Evolutionary conservation across 2,329 filamentous ascomycete species (phyloP), one percentile per base, ranked within the genome.

Genomic region (Cladophialophora yegresii): DNA sequence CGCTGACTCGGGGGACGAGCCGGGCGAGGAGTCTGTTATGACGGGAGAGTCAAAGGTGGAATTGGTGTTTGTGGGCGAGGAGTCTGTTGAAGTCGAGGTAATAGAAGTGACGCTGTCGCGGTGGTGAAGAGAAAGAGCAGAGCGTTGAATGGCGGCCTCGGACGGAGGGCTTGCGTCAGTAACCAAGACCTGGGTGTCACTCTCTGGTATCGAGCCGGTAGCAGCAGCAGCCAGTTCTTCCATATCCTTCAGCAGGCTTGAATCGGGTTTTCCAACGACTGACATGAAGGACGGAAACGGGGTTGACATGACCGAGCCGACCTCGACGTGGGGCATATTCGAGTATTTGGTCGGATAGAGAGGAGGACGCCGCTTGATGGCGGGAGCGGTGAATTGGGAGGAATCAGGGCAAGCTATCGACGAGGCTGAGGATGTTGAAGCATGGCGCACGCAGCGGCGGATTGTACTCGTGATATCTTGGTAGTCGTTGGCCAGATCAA

Each of bases 41-140:
- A 92, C 91, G 8, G 92, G 93, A 4, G 93, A 96, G 78, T 96
- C 93, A 68, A 93, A 91, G 22, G 92, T 96, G 5, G 92, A 96
- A 56, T 95, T 85, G 1, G 93, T 96, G 3, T 93, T 97, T 7
- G 93, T 98, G 1, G 95, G 95, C 8, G 93, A 98, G 23, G 93
- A 96, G 73, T 96, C 93, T 49, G 91, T 91, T 1, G 95, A 98
- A 69, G 91, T 91, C 16, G 90, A 91, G n/a, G 74, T 74, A 58
- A 76, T 73, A 9, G 78, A 79, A 10, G 78, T 80, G 45, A 80
- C 71, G 69, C 78, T 81, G 68, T 76, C 74, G 32, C 79, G 78
- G 58, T 78, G 77, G n/a, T 76, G 70, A 45, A 67, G 23, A 28
- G 58, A 58, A 36, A 59, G 60, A 47, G 62, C 26, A 22, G 65